These are phyloP conservation scores for Sphaerulina populicola DNA, from an alignment of 2,329 filamentous ascomycete genomes.

Conservation along the genomic window DNA sequence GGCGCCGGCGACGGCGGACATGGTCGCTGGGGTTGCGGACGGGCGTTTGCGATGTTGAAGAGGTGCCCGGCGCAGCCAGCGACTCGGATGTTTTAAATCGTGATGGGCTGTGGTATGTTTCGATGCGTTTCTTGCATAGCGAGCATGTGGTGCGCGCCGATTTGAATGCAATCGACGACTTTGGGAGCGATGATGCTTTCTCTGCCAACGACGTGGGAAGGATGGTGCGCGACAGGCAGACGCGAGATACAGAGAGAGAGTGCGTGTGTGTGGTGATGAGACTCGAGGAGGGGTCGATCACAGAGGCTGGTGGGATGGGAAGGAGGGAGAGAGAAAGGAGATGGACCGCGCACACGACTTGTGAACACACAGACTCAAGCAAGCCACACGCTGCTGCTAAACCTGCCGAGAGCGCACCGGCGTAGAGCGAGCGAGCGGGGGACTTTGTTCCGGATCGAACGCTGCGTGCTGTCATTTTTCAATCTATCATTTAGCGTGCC, in stretches of 20 bases:
- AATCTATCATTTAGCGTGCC: neutral
- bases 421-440: neutral
- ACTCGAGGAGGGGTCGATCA: neutral
- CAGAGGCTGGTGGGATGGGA: neutral
- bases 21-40: constrained; percentile 30
- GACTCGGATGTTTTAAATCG: constrained; percentile 19
- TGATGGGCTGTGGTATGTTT: constrained; percentile 13
- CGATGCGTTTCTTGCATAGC: constrained; percentile 3
- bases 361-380: neutral
- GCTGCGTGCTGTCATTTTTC: neutral
- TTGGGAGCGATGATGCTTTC: neutral
- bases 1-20: constrained; percentile 58
- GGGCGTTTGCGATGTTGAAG: constrained; percentile 13
- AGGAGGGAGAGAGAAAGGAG: neutral
- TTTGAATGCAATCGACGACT: neutral
- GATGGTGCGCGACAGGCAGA: neutral
- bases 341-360: neutral
- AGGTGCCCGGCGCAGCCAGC: constrained; percentile 21
- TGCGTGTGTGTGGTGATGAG: neutral
- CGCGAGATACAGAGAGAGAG: neutral
- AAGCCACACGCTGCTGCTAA: neutral
- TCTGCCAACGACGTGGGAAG: neutral
- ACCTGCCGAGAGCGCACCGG: neutral
- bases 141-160: neutral
- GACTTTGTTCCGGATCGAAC: neutral